A percentile compares a stretch with the other conserved stretches of the same genome.
These are phyloP conservation scores for Tinospora cordifolia DNA, from an alignment of 164 flowering plant genomes.

Conservation along the genomic window DNA sequence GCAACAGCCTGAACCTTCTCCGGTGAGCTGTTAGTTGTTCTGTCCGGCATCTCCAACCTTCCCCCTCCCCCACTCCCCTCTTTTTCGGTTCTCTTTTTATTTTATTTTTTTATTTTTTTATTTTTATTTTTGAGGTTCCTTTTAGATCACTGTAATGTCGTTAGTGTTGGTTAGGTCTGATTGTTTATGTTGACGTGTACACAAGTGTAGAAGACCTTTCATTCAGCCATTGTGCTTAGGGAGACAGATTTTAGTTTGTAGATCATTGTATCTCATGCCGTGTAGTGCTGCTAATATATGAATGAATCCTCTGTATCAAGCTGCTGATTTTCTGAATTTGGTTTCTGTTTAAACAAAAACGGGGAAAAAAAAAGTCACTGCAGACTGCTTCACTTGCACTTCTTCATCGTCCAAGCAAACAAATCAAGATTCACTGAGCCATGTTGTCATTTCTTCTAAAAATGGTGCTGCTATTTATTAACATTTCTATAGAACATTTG, in stretches of 20 bases:
- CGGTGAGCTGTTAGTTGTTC: slow-evolving; percentile 17
- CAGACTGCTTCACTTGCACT: too few relatives aligned
- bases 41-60: not conserved
- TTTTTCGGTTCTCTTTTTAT: not conserved
- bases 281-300: not conserved
- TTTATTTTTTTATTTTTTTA: too few relatives aligned
- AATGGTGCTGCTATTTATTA: too few relatives aligned
- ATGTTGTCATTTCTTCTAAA: too few relatives aligned
- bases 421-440: too few relatives aligned
- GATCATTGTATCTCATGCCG: slow-evolving; percentile 6
- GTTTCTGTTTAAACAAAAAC: not conserved
- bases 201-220: slow-evolving; percentile 9
- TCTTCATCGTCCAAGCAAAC: too few relatives aligned
- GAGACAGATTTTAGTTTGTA: slow-evolving; percentile 7
- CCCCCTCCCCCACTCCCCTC: not conserved
- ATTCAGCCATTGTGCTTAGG: slow-evolving; percentile 7
- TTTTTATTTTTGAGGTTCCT: not conserved
- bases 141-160: slow-evolving; percentile 10
- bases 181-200: slow-evolving; percentile 15
- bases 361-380: too few relatives aligned
- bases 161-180: slow-evolving; percentile 10
- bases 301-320: slow-evolving; percentile 7
- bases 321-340: not conserved
- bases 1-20: slow-evolving; percentile 19
- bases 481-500: too few relatives aligned